phyloP scores from a whole-genome alignment of 2,329 filamentous ascomycete genomes.

The Botryosphaeria agaves region DNA sequence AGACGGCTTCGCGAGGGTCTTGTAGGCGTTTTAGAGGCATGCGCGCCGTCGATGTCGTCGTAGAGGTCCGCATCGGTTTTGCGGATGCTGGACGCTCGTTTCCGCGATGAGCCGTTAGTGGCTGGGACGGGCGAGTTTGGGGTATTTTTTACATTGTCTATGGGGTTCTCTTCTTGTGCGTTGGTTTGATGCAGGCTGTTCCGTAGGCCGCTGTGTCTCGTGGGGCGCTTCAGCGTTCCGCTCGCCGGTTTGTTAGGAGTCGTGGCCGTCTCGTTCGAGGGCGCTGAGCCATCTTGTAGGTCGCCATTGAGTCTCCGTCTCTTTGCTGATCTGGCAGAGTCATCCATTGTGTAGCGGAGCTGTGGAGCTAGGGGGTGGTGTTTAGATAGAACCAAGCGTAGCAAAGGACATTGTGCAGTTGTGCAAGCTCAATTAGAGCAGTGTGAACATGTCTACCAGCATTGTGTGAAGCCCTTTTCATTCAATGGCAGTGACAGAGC shows the following conservation, averaged over 20 bases:
- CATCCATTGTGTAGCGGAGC: slow-evolving; percentile 1
- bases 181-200: neutral
- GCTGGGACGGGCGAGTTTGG: neutral
- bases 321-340: slow-evolving; percentile 10
- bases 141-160: slow-evolving; percentile 1
- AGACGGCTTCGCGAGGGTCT: slow-evolving; percentile 2
- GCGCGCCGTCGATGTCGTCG: slow-evolving; percentile 25
- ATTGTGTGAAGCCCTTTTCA: no score
- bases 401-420: no score
- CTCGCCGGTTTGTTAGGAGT: slow-evolving; percentile 2
- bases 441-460: no score
- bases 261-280: slow-evolving; percentile 3
- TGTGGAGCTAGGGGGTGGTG: no score
- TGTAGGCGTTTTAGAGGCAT: slow-evolving; percentile 6
- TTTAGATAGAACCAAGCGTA: no score
- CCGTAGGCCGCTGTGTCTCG: neutral
- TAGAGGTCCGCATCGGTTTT: slow-evolving; percentile 17
- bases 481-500: no score
- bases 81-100: slow-evolving; percentile 3
- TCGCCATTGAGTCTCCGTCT: slow-evolving; percentile 13
- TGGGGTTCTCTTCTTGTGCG: slow-evolving; percentile 1
- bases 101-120: slow-evolving; percentile 3
- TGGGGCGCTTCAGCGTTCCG: slow-evolving; percentile 1
- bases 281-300: slow-evolving; percentile 2
- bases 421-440: no score